Base-by-base conservation (phyloP, 1,284 basidiomycete species). In the Phylloboletellus chloephorus region DNA sequence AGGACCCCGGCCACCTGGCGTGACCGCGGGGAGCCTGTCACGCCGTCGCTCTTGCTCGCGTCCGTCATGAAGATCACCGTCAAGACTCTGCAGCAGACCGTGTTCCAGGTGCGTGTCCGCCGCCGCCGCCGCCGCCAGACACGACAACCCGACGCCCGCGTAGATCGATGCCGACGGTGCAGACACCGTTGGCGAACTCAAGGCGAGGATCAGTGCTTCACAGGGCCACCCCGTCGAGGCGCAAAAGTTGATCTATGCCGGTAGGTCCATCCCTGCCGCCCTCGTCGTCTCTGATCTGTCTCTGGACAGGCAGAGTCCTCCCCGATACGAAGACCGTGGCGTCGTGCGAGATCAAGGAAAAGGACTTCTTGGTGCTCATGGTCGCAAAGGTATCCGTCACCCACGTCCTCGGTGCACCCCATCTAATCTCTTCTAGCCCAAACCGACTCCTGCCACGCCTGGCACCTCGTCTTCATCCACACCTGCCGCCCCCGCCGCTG, bases 361-460 rank as follows among this genome's bases (percentile, higher is more conserved):
- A 97, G 72, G 95, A 97, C 64, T 99, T 99, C 71, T 72, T 98
- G 46, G 96, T 99, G 13, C 79, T 98, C 34, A 98, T 98, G 95
- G 89, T 98, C 32, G 82, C 91, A 41, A 98, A 97, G 80, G 92
- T 93, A 51, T 47, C 59, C 28, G 29, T 32, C 39, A 21, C 25
- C 30, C 19, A n/a, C 13, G 2, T 39, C 37, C 31, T 22, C 20
- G 12, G 19, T 31, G 6, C 19, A 16, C 21, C 17, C 26, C 16
- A 9, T 31, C 41, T 50, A 22, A 61, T 37, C 19, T 31, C 17
- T 8, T 2, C 19, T 48, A 82, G 77, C 79, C 79, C 16, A 82
- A 86, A 62, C 70, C 80, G 2, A 68, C 69, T 0, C 63, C 64
- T 10, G 50, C 63, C 28, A 55, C 50, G 23, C 57, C 52, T 22